Evolutionary conservation across 306 rosid genomes (phyloP).

Genomic region (Spatholobus suberectus): DNA sequence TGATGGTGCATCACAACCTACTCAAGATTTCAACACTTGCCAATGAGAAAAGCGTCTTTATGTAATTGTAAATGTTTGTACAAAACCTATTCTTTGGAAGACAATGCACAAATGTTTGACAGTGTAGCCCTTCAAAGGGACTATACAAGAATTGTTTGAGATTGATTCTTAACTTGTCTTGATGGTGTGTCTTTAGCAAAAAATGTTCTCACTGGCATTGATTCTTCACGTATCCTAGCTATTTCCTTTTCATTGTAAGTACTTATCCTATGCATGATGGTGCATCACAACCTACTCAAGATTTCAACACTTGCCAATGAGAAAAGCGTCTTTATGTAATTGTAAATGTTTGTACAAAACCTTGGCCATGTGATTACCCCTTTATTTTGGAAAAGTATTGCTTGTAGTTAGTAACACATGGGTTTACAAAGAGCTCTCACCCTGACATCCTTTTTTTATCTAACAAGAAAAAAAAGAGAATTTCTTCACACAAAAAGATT

Average conservation of each 20-base stretch:
- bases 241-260: slow-evolving; percentile 19
- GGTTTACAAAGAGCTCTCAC: not conserved
- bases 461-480: not conserved
- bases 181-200: slow-evolving; percentile 37
- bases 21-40: slow-evolving; percentile 7
- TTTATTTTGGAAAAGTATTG: not conserved
- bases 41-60: not conserved
- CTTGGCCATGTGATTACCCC: not conserved
- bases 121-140: too few relatives aligned
- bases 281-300: slow-evolving; percentile 21
- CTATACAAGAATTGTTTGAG: not conserved
- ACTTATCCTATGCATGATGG: slow-evolving; percentile 27
- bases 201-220: slow-evolving; percentile 26
- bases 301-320: slow-evolving; percentile 2
- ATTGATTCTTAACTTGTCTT: slow-evolving; percentile 55
- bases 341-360: slow-evolving; percentile 1
- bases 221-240: slow-evolving; percentile 6
- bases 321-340: not conserved
- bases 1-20: slow-evolving; percentile 29
- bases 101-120: too few relatives aligned
- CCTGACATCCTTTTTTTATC: not conserved
- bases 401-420: not conserved
- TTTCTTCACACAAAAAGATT: not conserved
- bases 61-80: not conserved
- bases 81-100: too few relatives aligned